Base-by-base conservation (phyloP, 2,329 filamentous ascomycete species). In the Didymella pinodella region DNA sequence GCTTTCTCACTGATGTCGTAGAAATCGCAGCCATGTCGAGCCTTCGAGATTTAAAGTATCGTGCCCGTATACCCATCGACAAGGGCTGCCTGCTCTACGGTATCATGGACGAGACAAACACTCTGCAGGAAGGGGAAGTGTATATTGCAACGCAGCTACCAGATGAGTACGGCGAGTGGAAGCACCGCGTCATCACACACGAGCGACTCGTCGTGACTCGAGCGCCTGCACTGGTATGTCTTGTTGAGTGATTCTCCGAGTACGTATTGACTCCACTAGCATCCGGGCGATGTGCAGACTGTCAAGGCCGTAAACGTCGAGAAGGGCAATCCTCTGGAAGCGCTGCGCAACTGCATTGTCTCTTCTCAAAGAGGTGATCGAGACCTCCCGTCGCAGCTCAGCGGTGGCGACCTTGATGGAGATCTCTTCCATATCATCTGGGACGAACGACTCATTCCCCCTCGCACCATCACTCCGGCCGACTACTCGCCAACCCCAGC, bases 391-490 rank as follows among this genome's bases (percentile, higher is more conserved):
- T 94, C 90, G 61, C 85, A 89, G 74, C 81, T 96, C 0, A 90
- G 89, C 52, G 92, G 92, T 1, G 92, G 92, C 0, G 92, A 96
- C 73, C 82, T 96, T 0, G 92, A 95, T 64, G 92, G 92, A 0
- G 93, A 97, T 72, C 78, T 91, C 0, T 96, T 90, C 75, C 90
- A 92, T 63, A 78, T 96, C 48, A 90, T 96, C 47, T 95, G 86
- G 82, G 91, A 96, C 65, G 65, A 75, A 0, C 70, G 74, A 0
- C 80, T 87, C 0, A 73, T 83, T 1, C 81, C 84, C 0, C 72
- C 69, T 4, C 67, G 57, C 0, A 79, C 77, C 0, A 86, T 81
- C n/a, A 0, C 3, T 0, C 86, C 92, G 0, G 91, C 92, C 0
- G 86, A 92, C 62, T 96, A 96, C 65, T 84, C 86, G 3, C 82